Evolutionary conservation across 2,329 filamentous ascomycete genomes (phyloP), one percentile per base, ranked within the genome.

Genomic region (Trichoderma cornu-damae): DNA sequence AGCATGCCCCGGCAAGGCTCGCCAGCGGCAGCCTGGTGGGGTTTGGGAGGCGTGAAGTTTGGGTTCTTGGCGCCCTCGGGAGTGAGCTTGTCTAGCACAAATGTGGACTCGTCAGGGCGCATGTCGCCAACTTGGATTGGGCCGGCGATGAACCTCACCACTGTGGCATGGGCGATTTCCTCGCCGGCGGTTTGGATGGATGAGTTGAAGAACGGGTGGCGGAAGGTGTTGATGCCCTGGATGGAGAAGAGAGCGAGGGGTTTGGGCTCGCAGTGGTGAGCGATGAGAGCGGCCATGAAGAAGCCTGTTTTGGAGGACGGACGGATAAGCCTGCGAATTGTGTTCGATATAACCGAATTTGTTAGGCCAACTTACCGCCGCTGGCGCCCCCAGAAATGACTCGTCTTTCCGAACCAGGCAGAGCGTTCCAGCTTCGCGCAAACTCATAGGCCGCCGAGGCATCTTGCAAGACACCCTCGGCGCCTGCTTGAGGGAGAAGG

Each of bases 211-310:
- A 72, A 72, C 4, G 53, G 58, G 48, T 73, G 71, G 22, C 64
- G 67, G 55, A 72, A 72, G 7, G 70, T 71, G 46, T 68, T 64
- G 60, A 73, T 72, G 28, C 70, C 71, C 1, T 65, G 65, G 59
- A 72, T 69, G 58, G 67, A 69, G 28, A 73, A 61, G 22, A 73
- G 63, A 1, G 71, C 70, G 1, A 68, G 11, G 1, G 70, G 71
- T 4, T 66, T 60, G 1, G 68, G 68, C 1, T 58, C 48, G 55
- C 64, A 59, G 42, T 70, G 64, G 46, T 70, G 69, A 14, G 68
- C 67, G 14, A 68, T 57, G 42, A 68, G 57, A 2, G 61, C 53
- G 11, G 68, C 66, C 44, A 68, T 57, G 59, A 73, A 71, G 61
- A 71, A 69, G 24, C 70, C 69, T 70, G 28, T 18, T 28, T 20